A percentile compares a stretch with the other conserved stretches of the same genome.
phyloP scores from a whole-genome alignment of 2,329 filamentous ascomycete genomes.

The Colletotrichum costaricense region DNA sequence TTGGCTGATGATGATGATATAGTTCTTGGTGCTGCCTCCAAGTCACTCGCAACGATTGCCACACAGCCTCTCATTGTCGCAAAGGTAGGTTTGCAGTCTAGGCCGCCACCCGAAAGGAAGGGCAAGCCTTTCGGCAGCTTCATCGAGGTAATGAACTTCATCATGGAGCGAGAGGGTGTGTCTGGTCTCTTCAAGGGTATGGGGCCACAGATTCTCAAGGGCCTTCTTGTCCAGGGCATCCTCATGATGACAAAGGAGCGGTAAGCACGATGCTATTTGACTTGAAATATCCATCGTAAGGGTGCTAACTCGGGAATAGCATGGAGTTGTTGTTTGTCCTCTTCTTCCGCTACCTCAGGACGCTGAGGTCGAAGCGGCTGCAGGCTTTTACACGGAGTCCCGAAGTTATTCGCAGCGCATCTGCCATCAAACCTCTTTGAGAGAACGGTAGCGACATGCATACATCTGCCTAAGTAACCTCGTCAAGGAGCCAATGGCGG shows the following conservation, averaged over 20 bases:
- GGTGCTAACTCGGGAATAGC: slow-evolving; percentile 52
- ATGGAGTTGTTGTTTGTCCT: slow-evolving; percentile 91
- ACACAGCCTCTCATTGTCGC: slow-evolving; percentile 98
- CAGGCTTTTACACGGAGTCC: slow-evolving; percentile 73
- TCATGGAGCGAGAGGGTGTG: slow-evolving; percentile 86
- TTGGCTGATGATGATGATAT: slow-evolving; percentile 5
- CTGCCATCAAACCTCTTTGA: slow-evolving; percentile 16
- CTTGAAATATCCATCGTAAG: background rate
- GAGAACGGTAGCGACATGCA: too few species aligned
- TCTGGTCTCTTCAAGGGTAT: slow-evolving; percentile 96
- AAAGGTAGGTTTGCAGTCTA: slow-evolving; percentile 95
- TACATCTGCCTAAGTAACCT: background rate
- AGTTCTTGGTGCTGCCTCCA: slow-evolving; percentile 95
- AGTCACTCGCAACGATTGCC: slow-evolving; percentile 88
- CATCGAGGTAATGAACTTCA: slow-evolving; percentile 93
- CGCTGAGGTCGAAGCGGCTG: slow-evolving; percentile 76
- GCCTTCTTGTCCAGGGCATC: slow-evolving; percentile 91
- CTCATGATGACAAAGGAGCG: slow-evolving; percentile 99
- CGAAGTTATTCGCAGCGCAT: slow-evolving; percentile 51
- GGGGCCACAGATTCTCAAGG: slow-evolving; percentile 92
- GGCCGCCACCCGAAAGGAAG: slow-evolving; percentile 83
- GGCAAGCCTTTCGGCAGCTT: slow-evolving; percentile 96
- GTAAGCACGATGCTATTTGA: slow-evolving; percentile 56
- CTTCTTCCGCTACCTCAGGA: slow-evolving; percentile 83
- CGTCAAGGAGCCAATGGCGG: background rate